A percentile compares a stretch with the other conserved stretches of the same genome.
Evolutionary conservation across 768 basidiomycete genomes (phyloP).

Genomic region (Leccinellum rugosiceps): DNA sequence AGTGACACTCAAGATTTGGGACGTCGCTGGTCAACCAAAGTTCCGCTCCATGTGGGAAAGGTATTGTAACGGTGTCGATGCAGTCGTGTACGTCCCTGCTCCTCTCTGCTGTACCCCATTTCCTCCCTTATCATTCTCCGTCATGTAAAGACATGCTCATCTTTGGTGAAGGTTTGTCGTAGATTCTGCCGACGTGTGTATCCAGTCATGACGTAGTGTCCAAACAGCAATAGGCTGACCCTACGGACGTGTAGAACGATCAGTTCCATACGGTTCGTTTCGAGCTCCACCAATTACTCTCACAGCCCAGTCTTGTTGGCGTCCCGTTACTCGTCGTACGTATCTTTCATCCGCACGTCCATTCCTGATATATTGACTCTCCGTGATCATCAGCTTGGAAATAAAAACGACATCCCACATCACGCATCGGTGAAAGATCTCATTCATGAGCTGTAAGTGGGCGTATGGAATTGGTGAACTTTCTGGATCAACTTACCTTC

Average conservation of each 20-base stretch:
- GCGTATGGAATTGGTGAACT: no score
- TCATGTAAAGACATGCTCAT: slow-evolving; percentile 15
- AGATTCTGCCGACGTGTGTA: slow-evolving; percentile 80
- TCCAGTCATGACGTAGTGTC: not conserved
- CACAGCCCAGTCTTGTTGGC: slow-evolving; percentile 59
- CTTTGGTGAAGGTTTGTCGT: slow-evolving; percentile 74
- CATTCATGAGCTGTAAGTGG: slow-evolving; percentile 66
- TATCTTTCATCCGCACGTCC: slow-evolving; percentile 7
- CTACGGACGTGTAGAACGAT: slow-evolving; percentile 48
- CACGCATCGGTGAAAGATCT: slow-evolving; percentile 81
- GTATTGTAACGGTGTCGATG: slow-evolving; percentile 90
- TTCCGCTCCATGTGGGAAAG: slow-evolving; percentile 96
- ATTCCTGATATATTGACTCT: not conserved
- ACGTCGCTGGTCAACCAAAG: slow-evolving; percentile 92
- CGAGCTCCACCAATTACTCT: slow-evolving; percentile 77
- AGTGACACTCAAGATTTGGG: slow-evolving; percentile 92
- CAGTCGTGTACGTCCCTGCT: slow-evolving; percentile 66
- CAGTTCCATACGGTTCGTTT: slow-evolving; percentile 82
- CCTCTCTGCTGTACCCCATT: not conserved
- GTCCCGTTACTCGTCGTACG: slow-evolving; percentile 83
- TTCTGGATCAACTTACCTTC: slow-evolving; percentile 25
- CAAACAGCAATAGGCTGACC: not conserved
- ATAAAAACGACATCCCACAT: slow-evolving; percentile 85
- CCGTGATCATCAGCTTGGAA: slow-evolving; percentile 59
- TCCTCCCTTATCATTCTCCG: not conserved